Evolutionary conservation across 805 yeast genomes (phyloP), one percentile per base, ranked within the genome.

Genomic region (Saccharomycopsis malanga): DNA sequence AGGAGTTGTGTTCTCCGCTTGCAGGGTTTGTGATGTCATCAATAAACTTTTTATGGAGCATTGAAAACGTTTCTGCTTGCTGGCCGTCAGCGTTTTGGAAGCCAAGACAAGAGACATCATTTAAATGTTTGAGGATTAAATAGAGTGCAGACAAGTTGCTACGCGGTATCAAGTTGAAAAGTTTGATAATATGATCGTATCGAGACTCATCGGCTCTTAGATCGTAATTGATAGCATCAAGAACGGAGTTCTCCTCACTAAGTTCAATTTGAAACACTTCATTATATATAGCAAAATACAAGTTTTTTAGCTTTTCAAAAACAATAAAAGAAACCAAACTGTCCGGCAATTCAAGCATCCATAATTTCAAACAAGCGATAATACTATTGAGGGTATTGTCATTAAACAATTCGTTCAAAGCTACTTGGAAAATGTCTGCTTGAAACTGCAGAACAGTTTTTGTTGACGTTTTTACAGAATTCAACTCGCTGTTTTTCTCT

Each of bases 281-380:
- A 10, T 14, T 14, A 22, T 41, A 48, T 4, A 45, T 35, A 15
- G 29, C 39, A 22, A 25, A 45, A 30, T 52, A 52, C 9, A 49
- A 20, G 6, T 32, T 48, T 17, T 52, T 42, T 12, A 62, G 36
- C 2, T 59, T 44, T 14, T 62, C 66, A 47, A 57, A 61, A 3
- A 58, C 49, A 1, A 57, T 53, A 47, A 62, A 61, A 0, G 79
- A 74, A 3, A 76, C 64, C 22, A 79, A 58, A 23, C 83, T 72
- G 53, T 77, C 82, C 0, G 83, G 83, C 34, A 79, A 59, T 55
- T 79, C 85, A 61, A 79, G 61, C 27, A 79, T 64, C 67, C 77
- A 78, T 27, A 74, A 57, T 55, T 78, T 78, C 49, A 78, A 61
- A 17, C 76, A 64, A 45, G 71, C 69, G 3, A 64, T 45, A 47